Percentiles rank a stretch among this genome's conserved stretches.
Evolutionary conservation across 2,329 filamentous ascomycete species (phyloP).

Genomic region (Fusarium humuli): DNA sequence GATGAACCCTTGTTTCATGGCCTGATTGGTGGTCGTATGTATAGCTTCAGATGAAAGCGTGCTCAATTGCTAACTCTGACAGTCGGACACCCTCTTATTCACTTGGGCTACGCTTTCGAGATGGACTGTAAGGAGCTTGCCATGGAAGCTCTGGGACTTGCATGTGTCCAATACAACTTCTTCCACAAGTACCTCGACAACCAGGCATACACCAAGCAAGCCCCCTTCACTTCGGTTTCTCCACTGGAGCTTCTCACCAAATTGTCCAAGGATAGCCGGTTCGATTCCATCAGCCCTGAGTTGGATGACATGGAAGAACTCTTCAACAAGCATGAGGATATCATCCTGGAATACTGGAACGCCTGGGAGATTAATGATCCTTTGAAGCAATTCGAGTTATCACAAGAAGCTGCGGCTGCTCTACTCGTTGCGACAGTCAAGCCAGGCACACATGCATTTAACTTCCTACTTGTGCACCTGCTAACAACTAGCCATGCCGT

Average conservation of each 20-base stretch:
- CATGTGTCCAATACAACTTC: constrained; percentile 68
- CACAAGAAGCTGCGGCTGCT: constrained; percentile 70
- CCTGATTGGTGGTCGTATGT: constrained; percentile 80
- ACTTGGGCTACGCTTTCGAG: constrained; percentile 94
- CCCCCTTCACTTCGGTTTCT: constrained; percentile 69
- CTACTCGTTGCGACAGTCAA: constrained; percentile 71
- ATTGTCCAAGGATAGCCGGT: constrained; percentile 74
- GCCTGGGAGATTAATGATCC: constrained; percentile 81
- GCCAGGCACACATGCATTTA: constrained; percentile 73
- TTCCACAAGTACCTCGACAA: constrained; percentile 79
- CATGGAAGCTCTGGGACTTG: constrained; percentile 85
- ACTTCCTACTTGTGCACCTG: constrained; percentile 85
- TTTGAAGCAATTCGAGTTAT: constrained; percentile 78
- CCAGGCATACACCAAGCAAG: constrained; percentile 73
- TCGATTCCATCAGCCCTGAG: constrained; percentile 70
- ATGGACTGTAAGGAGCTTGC: constrained; percentile 85
- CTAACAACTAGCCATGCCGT: constrained; percentile 90
- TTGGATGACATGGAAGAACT: constrained; percentile 74
- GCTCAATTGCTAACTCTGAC: constrained; percentile 36
- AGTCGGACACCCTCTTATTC: constrained; percentile 94
- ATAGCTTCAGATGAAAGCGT: background rate
- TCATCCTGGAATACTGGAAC: constrained; percentile 90
- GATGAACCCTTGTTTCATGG: constrained; percentile 84
- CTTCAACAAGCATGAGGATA: constrained; percentile 74
- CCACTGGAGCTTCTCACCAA: constrained; percentile 77